phyloP scores from a whole-genome alignment of 164 flowering plant species.

The Berberis thunbergii region DNA sequence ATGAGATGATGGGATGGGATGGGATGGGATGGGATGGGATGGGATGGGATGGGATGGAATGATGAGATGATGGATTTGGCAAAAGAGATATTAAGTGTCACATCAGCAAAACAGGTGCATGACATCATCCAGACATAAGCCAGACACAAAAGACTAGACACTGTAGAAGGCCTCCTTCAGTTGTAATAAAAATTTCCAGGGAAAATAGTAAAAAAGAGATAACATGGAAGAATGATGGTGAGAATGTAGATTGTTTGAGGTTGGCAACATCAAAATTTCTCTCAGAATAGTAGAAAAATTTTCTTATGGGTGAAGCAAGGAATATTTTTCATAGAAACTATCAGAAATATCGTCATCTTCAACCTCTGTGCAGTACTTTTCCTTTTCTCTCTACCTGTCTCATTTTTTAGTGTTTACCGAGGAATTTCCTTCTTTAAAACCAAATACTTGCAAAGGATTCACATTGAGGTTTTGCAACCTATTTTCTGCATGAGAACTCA shows the following conservation, averaged over 20 bases:
- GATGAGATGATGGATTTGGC: no score
- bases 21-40: no score
- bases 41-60: neutral
- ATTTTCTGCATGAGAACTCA: no score
- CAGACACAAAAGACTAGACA: no score
- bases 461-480: no score
- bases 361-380: neutral
- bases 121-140: no score
- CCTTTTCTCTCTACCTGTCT: neutral
- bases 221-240: no score
- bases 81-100: no score
- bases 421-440: neutral
- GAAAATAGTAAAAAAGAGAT: no score
- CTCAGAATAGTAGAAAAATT: neutral
- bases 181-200: neutral
- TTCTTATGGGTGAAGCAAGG: neutral
- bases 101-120: no score
- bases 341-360: neutral
- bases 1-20: neutral
- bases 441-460: neutral
- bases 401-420: neutral
- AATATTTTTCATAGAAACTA: no score
- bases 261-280: neutral
- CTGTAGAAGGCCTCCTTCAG: no score
- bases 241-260: neutral